Percentiles rank a stretch among this genome's conserved stretches.
phyloP scores from a whole-genome alignment of 2,329 filamentous ascomycete species.

The Cladosporium sp. region DNA sequence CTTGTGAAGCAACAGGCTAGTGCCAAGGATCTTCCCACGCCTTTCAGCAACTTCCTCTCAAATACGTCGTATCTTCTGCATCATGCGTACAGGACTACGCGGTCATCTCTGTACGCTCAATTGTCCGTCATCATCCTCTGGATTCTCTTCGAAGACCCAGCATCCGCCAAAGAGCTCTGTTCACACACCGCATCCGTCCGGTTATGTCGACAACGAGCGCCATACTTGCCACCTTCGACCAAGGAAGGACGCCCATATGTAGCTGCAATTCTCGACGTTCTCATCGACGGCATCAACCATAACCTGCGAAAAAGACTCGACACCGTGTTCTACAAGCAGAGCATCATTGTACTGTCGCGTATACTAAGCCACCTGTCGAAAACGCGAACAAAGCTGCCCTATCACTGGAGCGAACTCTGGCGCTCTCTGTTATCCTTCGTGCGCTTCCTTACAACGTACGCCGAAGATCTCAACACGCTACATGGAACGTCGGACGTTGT shows the following conservation, averaged over 20 bases:
- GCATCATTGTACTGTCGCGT: conserved; percentile 78
- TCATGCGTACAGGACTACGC: conserved; percentile 81
- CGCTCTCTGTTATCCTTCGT: conserved; percentile 83
- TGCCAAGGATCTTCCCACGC: conserved; percentile 43
- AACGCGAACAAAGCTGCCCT: conserved; percentile 75
- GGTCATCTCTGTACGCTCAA: conserved; percentile 80
- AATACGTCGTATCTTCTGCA: conserved; percentile 90
- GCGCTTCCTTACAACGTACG: conserved; percentile 87
- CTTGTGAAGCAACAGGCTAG: conserved; percentile 59
- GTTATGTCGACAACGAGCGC: conserved; percentile 85
- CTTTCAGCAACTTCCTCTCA: conserved; percentile 79
- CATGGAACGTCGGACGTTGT: conserved; percentile 73
- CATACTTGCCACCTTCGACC: conserved; percentile 72
- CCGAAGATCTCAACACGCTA: conserved; percentile 70
- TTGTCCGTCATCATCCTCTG: conserved; percentile 83
- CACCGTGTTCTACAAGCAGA: conserved; percentile 69
- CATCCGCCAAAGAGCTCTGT: conserved; percentile 80
- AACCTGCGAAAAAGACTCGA: conserved; percentile 86
- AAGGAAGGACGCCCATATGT: conserved; percentile 72
- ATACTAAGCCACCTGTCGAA: conserved; percentile 82
- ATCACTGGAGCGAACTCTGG: conserved; percentile 97
- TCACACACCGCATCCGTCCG: conserved; percentile 74
- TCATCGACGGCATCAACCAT: conserved; percentile 90
- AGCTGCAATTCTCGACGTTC: conserved; percentile 77
- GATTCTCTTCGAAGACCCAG: conserved; percentile 81